Base-by-base conservation (phyloP, 1,139 yeast genomes). In the Yamadazyma atmosphaerica region DNA sequence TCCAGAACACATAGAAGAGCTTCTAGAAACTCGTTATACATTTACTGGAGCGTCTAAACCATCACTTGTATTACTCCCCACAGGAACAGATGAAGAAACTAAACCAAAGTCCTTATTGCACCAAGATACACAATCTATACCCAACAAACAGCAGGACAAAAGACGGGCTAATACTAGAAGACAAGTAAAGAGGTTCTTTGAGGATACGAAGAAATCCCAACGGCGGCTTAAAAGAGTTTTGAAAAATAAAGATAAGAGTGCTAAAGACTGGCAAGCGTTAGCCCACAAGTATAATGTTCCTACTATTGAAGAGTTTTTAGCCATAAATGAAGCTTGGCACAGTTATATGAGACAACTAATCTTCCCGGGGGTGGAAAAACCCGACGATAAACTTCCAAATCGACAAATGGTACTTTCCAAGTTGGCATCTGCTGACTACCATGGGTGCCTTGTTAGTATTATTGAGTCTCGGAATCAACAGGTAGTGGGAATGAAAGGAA, bases 401-500 rank as follows among this genome's bases (percentile, higher is more conserved):
- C 43, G 66, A 8, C 62, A 62, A 19, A 59, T 60, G 27, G 47
- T 74, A 0, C 58, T 83, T 16, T 68, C 79, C 4, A 83, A 83
- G 51, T 61, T 90, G 25, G 75, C 92, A 0, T 74, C 83, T 45
- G 92, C 96, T 1, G 98, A 92, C 54, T 86, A 76, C 59, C 86
- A 85, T 50, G 98, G 98, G 2, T 80, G 95, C 14, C 57, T 65
- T 31, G 44, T 90, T 16, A 69, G 72, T 12, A 92, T 90, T 0
- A 53, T 71, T 1, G 74, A 79, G 33, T 73, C 89, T 10, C 62
- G 67, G 14, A 86, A 86, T 51, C 66, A 72, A 2, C 74, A 79
- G 35, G 54, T 79, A 39, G 73, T 83, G 4, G 96, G 96, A 0
- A 51, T 75, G 13, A 51, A 71, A 30, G 98, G 98, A 0, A 85